Conservation (phyloP, 140 eudicot species). For the Oenanthe javanica region DNA sequence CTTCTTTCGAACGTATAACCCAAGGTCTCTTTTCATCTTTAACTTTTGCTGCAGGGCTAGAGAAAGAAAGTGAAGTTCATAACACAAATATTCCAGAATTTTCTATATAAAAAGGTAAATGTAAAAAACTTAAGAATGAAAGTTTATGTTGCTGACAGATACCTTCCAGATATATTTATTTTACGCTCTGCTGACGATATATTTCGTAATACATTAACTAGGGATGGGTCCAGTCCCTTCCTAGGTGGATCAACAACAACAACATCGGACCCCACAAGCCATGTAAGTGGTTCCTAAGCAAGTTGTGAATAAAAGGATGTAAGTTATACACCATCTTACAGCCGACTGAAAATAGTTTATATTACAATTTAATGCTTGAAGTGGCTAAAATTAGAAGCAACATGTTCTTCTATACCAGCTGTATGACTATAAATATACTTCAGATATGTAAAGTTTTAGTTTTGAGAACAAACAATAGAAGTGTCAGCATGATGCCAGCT, state of each 20-base stretch:
- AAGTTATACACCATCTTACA: constrained; percentile 8
- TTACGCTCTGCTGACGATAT: constrained; percentile 49
- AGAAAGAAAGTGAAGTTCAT: constrained; percentile 15
- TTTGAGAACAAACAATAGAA: constrained; percentile 45
- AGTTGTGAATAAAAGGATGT: constrained; percentile 14
- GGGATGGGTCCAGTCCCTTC: constrained; percentile 80
- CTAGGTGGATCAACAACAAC: constrained; percentile 98
- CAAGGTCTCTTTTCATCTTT: constrained; percentile 90
- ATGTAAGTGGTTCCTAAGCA: constrained; percentile 81
- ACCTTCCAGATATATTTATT: constrained; percentile 53
- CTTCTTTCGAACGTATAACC: constrained; percentile 82
- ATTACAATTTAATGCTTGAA: not conserved
- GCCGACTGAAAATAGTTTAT: not conserved
- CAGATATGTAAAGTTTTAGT: constrained; percentile 6
- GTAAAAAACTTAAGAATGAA: constrained; percentile 2
- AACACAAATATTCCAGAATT: constrained; percentile 14
- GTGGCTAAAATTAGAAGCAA: not conserved
- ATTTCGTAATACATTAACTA: constrained; percentile 46
- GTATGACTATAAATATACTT: not conserved
- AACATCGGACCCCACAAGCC: constrained; percentile 94
- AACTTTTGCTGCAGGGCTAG: constrained; percentile 38
- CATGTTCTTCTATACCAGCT: not conserved
- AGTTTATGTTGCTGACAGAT: not conserved
- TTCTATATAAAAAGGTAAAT: not conserved
- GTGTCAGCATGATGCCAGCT: constrained; percentile 98